These are phyloP conservation scores for Termitomyces titanicus DNA, from an alignment of 768 basidiomycete genomes.

Conservation along the genomic window DNA sequence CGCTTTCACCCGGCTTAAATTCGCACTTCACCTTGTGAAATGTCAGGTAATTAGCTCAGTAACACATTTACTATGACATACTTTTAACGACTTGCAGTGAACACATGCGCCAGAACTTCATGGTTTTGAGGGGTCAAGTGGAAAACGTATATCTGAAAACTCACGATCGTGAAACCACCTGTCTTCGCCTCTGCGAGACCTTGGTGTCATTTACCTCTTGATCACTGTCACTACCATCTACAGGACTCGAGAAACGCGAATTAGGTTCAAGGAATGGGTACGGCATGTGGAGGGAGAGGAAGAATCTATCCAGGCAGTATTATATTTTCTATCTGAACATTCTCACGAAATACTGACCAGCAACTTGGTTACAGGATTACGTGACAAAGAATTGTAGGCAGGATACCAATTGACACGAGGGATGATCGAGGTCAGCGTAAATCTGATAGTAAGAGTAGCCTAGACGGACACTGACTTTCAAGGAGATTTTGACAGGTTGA, in stretches of 20 bases:
- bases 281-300: neutral
- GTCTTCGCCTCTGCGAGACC: slow-evolving; percentile 5
- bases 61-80: slow-evolving; percentile 14
- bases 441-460: neutral
- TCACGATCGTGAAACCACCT: slow-evolving; percentile 17
- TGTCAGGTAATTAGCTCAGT: neutral
- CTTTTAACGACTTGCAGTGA: slow-evolving; percentile 57
- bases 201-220: slow-evolving; percentile 12
- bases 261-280: neutral
- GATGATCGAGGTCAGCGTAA: neutral
- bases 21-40: slow-evolving; percentile 47
- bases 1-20: slow-evolving; percentile 38
- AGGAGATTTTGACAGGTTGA: neutral
- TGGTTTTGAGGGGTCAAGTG: neutral
- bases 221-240: slow-evolving; percentile 16
- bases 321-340: neutral
- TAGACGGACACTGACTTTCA: neutral
- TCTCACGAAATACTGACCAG: neutral
- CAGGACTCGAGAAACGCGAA: slow-evolving; percentile 15
- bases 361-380: neutral
- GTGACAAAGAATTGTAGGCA: too few species aligned
- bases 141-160: neutral
- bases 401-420: too few species aligned
- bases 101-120: slow-evolving; percentile 49
- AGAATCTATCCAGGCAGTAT: neutral